Base-by-base conservation (phyloP, 139 green algal species). In the Auxenochlorella protothecoides region DNA sequence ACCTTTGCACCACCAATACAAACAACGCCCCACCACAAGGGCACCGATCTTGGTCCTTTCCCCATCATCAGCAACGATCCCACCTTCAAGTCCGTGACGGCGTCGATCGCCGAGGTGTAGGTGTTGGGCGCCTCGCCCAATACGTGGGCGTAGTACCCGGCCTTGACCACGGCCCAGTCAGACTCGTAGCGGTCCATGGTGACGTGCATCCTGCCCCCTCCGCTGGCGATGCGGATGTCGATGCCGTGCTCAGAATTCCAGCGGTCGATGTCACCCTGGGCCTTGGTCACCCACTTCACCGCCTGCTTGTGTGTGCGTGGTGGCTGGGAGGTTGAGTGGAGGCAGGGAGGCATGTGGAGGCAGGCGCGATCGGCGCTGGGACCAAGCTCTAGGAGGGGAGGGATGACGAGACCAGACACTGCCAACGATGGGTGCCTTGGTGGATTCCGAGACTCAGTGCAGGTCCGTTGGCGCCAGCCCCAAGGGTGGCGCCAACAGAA, bases 171-270 rank as follows among this genome's bases (percentile, higher is more conserved):
- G 59, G 75, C 70, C 93, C 93, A 98, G 81, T 98, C 92, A 0
- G 89, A 87, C 89, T 97, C 92, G 68, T 97, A 97, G 9, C 92
- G 84, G 68, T 97, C 92, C 93, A 98, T 98, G 59, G 89, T 97
- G 14, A 93, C 83, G 9, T 79, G 16, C 93, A 98, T 98, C 79
- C 93, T 84, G 8, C 93, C 93, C 52, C 92, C 93, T 3, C 93
- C 93, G 0, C 87, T 95, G 2, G 92, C 93, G 70, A 98, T 93
- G 54, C 80, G 74, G 5, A 84, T 87, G 70, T 98, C 92, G 7
- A 65, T 79, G 56, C 83, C 80, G 12, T 16, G n/a, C 61, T 79
- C 15, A 65, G 64, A 63, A 3, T 54, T 69, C 55, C 85, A 72
- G 15, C 74, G 10, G 52, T 80, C 65, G 52, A 89, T 55, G 62